Evolutionary conservation across 2,329 filamentous ascomycete genomes (phyloP), one percentile per base, ranked within the genome.

Genomic region (Aspergillus bombycis): DNA sequence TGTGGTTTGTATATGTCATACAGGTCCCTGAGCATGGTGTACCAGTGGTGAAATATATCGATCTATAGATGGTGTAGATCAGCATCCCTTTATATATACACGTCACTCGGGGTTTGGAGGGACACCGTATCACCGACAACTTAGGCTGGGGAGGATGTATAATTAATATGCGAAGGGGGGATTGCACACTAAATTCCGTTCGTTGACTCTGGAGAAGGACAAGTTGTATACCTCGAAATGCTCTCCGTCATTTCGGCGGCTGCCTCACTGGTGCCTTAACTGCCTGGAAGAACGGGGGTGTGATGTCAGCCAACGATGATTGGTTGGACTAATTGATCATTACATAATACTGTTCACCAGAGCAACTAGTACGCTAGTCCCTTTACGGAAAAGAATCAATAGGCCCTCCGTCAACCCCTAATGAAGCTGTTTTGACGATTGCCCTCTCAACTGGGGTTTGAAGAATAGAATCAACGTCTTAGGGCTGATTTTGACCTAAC

Each of bases 331-430:
- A 7, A 12, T 1, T 21, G 14, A 9, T 6, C 23, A 45, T 68
- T 58, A 62, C 58, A 60, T 61, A 61, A 63, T 61, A 23, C 23
- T 1, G 1, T 45, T 70, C 65, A 67, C 72, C 70, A 46, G 61
- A 67, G 71, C 71, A 75, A 75, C 73, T 8, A 34, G 1, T 0
- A 8, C 67, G 60, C 73, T 75, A 75, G 60, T 2, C 71, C 67
- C 0, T 1, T 68, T 67, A 38, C 9, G 71, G 73, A 43, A 69
- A 72, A 65, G 69, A 11, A 57, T 74, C 73, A 75, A 75, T 73
- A 74, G 45, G 23, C n/a, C 19, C 60, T 36, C 34, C 46, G 38
- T 26, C 58, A 36, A 60, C 58, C n/a, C 36, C 59, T 46, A 46
- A 34, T 21, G 50, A 1, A 41, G n/a, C 52, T 38, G 34, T 38